Evolutionary conservation across 345 rosid genomes (phyloP).

Genomic region (Kernera saxatilis): DNA sequence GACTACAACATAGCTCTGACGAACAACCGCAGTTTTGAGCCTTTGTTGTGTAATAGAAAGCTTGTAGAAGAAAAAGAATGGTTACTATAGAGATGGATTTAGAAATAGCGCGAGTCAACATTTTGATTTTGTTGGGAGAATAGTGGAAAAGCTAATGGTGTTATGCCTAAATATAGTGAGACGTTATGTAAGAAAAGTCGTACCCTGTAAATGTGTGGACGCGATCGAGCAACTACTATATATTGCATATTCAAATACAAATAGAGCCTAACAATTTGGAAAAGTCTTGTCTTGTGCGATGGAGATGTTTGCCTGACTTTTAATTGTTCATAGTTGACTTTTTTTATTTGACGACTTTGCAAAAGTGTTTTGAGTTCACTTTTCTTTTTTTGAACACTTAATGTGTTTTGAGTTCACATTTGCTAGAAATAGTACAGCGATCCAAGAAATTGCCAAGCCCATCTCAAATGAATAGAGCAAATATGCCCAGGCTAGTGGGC

Average conservation of each 20-base stretch:
- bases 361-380: neutral
- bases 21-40: slow-evolving; percentile 43
- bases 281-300: slow-evolving; percentile 19
- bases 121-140: neutral
- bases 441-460: neutral
- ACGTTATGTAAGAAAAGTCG: slow-evolving; percentile 14
- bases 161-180: neutral
- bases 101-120: slow-evolving; percentile 21
- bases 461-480: neutral
- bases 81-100: slow-evolving; percentile 11
- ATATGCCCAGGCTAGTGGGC: neutral
- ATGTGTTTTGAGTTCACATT: slow-evolving; percentile 16
- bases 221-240: neutral
- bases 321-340: slow-evolving; percentile 7
- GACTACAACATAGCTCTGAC: slow-evolving; percentile 40
- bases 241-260: neutral
- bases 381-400: too few relatives aligned
- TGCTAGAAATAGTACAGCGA: neutral
- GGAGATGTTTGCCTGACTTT: slow-evolving; percentile 8
- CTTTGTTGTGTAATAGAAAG: neutral
- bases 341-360: neutral
- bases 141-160: neutral
- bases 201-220: slow-evolving; percentile 16
- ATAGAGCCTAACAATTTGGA: neutral
- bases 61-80: slow-evolving; percentile 13